Percentiles rank a stretch among this genome's conserved stretches.
phyloP scores from a whole-genome alignment of 2,329 filamentous ascomycete genomes.

The Diaporthe destruens region DNA sequence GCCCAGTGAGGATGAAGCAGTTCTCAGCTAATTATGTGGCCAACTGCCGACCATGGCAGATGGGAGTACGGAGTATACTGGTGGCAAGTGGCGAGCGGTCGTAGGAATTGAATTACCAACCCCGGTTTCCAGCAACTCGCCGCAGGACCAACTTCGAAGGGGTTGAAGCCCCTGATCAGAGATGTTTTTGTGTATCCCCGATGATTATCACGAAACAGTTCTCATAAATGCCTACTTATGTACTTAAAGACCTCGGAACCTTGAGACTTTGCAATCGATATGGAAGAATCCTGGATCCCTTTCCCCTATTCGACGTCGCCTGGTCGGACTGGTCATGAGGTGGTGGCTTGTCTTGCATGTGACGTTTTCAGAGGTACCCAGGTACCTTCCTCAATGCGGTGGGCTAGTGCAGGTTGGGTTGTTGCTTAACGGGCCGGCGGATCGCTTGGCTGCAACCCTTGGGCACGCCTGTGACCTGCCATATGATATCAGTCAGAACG shows the following conservation, averaged over 20 bases:
- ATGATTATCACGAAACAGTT: not conserved
- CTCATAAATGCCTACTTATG: not conserved
- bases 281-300: not conserved
- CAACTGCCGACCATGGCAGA: not conserved
- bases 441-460: slow-evolving; percentile 30
- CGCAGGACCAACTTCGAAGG: too few relatives aligned
- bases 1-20: not conserved
- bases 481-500: slow-evolving; percentile 28
- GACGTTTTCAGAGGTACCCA: slow-evolving; percentile 19
- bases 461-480: slow-evolving; percentile 28
- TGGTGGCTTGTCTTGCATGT: slow-evolving; percentile 12
- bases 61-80: not conserved
- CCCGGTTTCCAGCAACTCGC: not conserved
- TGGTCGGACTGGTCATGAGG: not conserved
- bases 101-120: not conserved
- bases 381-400: not conserved
- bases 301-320: not conserved
- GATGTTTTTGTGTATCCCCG: not conserved
- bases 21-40: not conserved
- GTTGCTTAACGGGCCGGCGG: not conserved
- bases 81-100: not conserved
- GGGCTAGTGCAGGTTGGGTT: not conserved
- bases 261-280: too few relatives aligned
- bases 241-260: too few relatives aligned
- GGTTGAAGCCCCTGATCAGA: not conserved